Percentiles rank a stretch among this genome's conserved stretches.
Evolutionary conservation across 768 basidiomycete genomes (phyloP).

Genomic region (Tulasnella sp.): DNA sequence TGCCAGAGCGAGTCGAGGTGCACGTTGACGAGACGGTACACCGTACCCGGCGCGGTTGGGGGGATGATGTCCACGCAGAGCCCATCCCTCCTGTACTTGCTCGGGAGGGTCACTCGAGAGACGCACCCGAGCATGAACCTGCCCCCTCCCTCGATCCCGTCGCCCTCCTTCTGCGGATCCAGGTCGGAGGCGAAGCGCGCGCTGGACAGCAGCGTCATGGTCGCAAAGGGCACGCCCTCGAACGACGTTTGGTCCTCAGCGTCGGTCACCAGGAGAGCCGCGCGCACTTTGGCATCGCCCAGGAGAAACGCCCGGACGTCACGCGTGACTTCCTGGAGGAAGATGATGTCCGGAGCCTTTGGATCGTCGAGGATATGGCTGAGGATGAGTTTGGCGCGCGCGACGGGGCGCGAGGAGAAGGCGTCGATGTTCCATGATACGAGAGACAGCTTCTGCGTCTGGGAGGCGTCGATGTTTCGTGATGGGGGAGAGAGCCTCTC

Average conservation of each 20-base stretch:
- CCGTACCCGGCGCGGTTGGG: slow-evolving; percentile 40
- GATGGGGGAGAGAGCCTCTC: too few species aligned
- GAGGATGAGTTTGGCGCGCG: slow-evolving; percentile 47
- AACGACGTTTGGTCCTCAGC: slow-evolving; percentile 48
- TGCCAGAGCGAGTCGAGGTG: slow-evolving; percentile 47
- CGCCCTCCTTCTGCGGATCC: background rate
- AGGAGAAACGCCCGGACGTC: slow-evolving; percentile 45
- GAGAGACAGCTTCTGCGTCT: slow-evolving; percentile 42
- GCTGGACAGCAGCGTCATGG: slow-evolving; percentile 43
- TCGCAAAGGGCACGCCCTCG: slow-evolving; percentile 45
- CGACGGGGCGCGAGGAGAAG: slow-evolving; percentile 43
- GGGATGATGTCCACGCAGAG: slow-evolving; percentile 47
- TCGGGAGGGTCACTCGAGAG: slow-evolving; percentile 45
- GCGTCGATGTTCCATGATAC: slow-evolving; percentile 48
- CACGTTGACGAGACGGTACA: slow-evolving; percentile 48
- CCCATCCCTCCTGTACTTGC: slow-evolving; percentile 48
- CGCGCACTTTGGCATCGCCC: slow-evolving; percentile 45
- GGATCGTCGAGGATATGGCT: slow-evolving; percentile 39
- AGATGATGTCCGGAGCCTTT: slow-evolving; percentile 47
- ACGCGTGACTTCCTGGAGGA: slow-evolving; percentile 49
- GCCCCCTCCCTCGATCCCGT: slow-evolving; percentile 39
- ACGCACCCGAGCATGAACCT: slow-evolving; percentile 42
- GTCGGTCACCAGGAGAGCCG: slow-evolving; percentile 46
- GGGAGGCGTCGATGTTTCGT: background rate
- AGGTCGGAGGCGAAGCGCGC: slow-evolving; percentile 43